These are phyloP conservation scores for Coccomyxa subellipsoidea DNA, from an alignment of 163 green algal species.

Conservation along the genomic window DNA sequence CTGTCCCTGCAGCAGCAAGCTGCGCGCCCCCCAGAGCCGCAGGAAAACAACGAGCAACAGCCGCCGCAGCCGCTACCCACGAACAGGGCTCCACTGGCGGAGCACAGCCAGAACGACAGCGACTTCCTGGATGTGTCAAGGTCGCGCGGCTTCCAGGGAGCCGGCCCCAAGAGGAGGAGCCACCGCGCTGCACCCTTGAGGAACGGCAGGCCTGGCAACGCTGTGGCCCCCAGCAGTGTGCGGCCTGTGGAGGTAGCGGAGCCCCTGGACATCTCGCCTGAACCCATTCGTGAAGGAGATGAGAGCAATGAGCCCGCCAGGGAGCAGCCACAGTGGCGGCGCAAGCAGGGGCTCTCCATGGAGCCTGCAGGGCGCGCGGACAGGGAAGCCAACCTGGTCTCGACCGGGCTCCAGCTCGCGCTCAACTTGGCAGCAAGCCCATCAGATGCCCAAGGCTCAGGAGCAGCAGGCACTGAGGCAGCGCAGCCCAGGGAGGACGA, in stretches of 20 bases:
- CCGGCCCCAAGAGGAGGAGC: not conserved
- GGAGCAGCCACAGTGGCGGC: not conserved
- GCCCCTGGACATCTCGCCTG: not conserved
- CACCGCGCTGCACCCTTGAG: not conserved
- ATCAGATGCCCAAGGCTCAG: not conserved
- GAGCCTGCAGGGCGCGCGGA: not conserved
- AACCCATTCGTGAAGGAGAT: not conserved
- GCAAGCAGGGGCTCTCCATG: slow-evolving; percentile 1
- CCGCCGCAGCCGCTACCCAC: not conserved
- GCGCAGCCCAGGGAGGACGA: not conserved
- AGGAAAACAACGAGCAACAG: not conserved
- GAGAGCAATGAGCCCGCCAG: not conserved
- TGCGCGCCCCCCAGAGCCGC: not conserved
- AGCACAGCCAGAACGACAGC: not conserved
- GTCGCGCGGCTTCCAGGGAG: not conserved
- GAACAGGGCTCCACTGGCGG: not conserved
- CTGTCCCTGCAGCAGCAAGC: not conserved
- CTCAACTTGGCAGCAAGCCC: not conserved
- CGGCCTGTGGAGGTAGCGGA: not conserved
- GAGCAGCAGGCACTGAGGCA: not conserved
- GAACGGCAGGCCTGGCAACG: not conserved
- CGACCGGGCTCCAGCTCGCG: not conserved
- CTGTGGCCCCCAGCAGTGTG: not conserved
- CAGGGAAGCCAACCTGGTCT: not conserved
- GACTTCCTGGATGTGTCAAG: not conserved